These are phyloP conservation scores for Annulohypoxylon bovei DNA, from an alignment of 495 filamentous ascomycete species.

Conservation along the genomic window DNA sequence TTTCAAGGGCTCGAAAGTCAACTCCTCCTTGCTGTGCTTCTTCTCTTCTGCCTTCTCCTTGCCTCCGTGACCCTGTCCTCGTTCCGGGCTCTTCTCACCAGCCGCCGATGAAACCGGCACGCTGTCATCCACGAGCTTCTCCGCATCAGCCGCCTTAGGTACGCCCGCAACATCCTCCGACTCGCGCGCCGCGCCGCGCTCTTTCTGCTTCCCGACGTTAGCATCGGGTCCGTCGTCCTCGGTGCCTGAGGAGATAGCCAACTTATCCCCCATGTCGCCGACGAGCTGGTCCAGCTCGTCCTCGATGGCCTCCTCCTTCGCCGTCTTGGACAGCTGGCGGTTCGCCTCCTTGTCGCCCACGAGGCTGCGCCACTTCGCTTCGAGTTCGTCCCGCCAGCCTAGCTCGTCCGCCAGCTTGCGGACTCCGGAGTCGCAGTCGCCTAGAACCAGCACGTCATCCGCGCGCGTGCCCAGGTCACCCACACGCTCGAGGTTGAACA, in stretches of 20 bases:
- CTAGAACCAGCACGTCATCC: conserved; percentile 80
- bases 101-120: not conserved
- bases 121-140: conserved; percentile 17
- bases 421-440: conserved; percentile 85
- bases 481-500: conserved; percentile 90
- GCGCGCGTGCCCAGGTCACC: conserved; percentile 78
- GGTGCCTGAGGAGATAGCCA: conserved; percentile 48
- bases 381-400: conserved; percentile 89
- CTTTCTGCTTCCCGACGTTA: conserved; percentile 40
- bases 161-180: too few species aligned
- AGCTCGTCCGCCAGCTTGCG: conserved; percentile 80
- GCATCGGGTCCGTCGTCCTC: conserved; percentile 32
- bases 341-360: conserved; percentile 57
- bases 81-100: not conserved
- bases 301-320: conserved; percentile 34
- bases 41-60: not conserved
- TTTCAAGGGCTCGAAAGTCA: conserved; percentile 20
- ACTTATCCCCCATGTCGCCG: conserved; percentile 48
- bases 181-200: not conserved
- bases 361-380: conserved; percentile 56
- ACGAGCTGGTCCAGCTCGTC: conserved; percentile 51
- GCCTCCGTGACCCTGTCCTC: not conserved
- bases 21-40: not conserved
- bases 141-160: conserved; percentile 14
- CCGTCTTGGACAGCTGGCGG: conserved; percentile 46